These are phyloP conservation scores for Pittosporum tobira DNA, from an alignment of 129 eudicot species.

Conservation along the genomic window DNA sequence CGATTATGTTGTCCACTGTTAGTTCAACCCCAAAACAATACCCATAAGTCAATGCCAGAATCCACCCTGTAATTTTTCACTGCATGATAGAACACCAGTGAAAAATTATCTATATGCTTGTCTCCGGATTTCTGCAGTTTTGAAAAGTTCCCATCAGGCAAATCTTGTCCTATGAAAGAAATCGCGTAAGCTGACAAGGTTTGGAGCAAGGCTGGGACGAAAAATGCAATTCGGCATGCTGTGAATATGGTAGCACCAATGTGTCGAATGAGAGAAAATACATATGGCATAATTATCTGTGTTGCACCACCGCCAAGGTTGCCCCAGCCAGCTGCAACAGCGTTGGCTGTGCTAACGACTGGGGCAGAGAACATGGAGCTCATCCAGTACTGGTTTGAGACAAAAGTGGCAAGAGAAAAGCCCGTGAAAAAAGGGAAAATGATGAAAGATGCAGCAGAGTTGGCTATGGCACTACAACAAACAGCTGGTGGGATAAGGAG, in stretches of 20 bases:
- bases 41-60: conserved; percentile 24
- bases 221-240: conserved; percentile 30
- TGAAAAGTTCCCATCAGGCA: conserved; percentile 22
- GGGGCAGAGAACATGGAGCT: conserved; percentile 21
- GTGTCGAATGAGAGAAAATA: conserved; percentile 8
- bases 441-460: conserved; percentile 17
- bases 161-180: conserved; percentile 25
- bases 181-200: conserved; percentile 19
- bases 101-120: conserved; percentile 19
- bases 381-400: conserved; percentile 19
- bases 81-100: conserved; percentile 12
- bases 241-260: conserved; percentile 14
- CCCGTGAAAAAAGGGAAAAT: conserved; percentile 19
- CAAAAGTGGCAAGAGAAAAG: conserved; percentile 13
- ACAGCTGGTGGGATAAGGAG: conserved; percentile 29
- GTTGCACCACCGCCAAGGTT: conserved; percentile 30
- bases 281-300: conserved; percentile 31
- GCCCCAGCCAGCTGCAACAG: conserved; percentile 30
- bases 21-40: conserved; percentile 34
- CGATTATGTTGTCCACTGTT: conserved; percentile 27
- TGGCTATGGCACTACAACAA: conserved; percentile 11
- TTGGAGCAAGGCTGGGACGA: conserved; percentile 24
- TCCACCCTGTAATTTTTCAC: conserved; percentile 26
- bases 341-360: conserved; percentile 28
- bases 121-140: conserved; percentile 16